These are phyloP conservation scores for Penicillium cinerascens DNA, from an alignment of 495 filamentous ascomycete genomes.

Conservation along the genomic window DNA sequence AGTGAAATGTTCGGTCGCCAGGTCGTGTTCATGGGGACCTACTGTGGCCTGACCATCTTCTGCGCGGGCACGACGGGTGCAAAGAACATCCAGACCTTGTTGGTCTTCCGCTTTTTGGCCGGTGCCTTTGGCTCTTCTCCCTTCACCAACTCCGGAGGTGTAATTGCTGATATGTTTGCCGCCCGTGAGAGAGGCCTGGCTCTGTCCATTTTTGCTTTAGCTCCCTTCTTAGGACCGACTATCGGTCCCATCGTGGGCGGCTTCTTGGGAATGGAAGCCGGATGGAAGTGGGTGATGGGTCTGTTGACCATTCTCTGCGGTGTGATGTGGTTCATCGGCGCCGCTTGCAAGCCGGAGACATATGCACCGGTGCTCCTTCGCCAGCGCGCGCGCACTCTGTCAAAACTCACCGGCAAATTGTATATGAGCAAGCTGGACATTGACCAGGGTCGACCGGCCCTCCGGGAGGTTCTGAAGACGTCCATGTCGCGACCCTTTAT, in stretches of 20 bases:
- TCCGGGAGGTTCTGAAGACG: conserved; percentile 29
- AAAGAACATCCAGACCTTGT: conserved; percentile 55
- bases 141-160: conserved; percentile 63
- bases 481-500: conserved; percentile 36
- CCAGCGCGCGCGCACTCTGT: conserved; percentile 44
- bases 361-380: conserved; percentile 53
- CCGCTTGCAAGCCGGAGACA: conserved; percentile 49
- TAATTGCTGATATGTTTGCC: conserved; percentile 66
- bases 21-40: conserved; percentile 60
- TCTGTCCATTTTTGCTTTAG: conserved; percentile 54
- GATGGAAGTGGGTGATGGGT: conserved; percentile 65
- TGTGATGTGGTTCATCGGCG: conserved; percentile 46
- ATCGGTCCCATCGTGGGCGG: conserved; percentile 54
- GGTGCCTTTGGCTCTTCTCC: conserved; percentile 67
- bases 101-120: conserved; percentile 70
- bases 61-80: conserved; percentile 57
- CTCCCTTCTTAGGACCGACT: conserved; percentile 61
- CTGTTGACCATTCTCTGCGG: conserved; percentile 41
- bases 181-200: conserved; percentile 57
- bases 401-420: conserved; percentile 48
- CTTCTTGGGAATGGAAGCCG: conserved; percentile 48
- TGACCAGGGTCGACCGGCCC: conserved; percentile 25
- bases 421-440: conserved; percentile 40
- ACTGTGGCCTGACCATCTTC: conserved; percentile 58
- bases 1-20: conserved; percentile 67